These are phyloP conservation scores for Rhynchosporium agropyri DNA, from an alignment of 2,329 filamentous ascomycete genomes.

Conservation along the genomic window DNA sequence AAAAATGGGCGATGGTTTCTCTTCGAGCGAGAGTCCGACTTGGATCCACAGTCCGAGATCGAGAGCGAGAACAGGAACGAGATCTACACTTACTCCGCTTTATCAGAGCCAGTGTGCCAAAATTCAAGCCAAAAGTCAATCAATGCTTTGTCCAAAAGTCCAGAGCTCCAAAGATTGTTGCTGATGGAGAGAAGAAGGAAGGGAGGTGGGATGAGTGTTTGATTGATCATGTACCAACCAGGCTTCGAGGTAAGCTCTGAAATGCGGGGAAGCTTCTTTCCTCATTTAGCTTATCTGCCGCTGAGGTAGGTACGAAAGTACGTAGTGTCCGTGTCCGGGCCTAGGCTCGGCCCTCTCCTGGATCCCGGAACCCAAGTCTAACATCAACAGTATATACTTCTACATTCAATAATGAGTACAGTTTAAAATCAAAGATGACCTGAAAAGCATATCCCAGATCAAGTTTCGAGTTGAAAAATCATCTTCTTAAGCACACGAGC, in stretches of 20 bases:
- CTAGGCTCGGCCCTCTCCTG: no score
- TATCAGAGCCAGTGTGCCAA: conserved; percentile 26
- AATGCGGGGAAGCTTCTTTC: conserved; percentile 35
- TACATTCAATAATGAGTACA: no score
- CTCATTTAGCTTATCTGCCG: conserved; percentile 18
- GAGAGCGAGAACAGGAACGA: conserved; percentile 12
- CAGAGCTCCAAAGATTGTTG: conserved; percentile 14
- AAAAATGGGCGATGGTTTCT: conserved; percentile 19
- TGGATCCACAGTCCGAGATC: conserved; percentile 19
- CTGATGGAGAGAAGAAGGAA: conserved; percentile 8
- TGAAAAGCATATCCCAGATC: no score
- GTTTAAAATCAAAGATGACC: no score
- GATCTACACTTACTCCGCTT: conserved; percentile 13
- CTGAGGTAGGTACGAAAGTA: no score
- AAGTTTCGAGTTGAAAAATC: no score
- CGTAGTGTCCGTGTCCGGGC: no score
- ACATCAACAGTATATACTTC: no score
- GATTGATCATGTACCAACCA: neutral
- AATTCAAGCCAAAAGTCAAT: conserved; percentile 16
- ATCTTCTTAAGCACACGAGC: no score
- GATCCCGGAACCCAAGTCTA: no score
- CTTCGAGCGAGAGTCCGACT: conserved; percentile 8
- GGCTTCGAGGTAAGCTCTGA: conserved; percentile 7
- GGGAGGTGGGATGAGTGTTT: conserved; percentile 1
- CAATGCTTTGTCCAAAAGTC: conserved; percentile 10